Conservation (phyloP, 2,329 filamentous ascomycete genomes). For the Cercospora sp. region DNA sequence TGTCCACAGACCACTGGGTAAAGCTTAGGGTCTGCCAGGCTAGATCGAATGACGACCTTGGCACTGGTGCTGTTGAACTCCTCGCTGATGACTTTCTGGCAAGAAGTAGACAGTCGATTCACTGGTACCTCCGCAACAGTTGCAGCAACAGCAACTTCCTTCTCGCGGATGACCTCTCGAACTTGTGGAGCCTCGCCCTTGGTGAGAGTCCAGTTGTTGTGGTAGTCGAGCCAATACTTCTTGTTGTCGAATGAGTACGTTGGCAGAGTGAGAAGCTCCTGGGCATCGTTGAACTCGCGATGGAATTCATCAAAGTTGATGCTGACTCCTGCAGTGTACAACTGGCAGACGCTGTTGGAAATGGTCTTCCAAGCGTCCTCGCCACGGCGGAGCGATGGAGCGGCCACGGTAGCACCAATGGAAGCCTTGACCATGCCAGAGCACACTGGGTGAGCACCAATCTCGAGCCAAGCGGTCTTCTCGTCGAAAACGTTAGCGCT, state of each 20-base stretch:
- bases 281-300: slow-evolving; percentile 58
- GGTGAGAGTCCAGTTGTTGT: slow-evolving; percentile 69
- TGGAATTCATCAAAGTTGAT: slow-evolving; percentile 73
- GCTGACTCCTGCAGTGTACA: slow-evolving; percentile 62
- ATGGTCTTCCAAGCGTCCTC: slow-evolving; percentile 67
- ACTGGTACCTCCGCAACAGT: slow-evolving; percentile 49
- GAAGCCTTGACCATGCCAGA: slow-evolving; percentile 67
- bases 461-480: slow-evolving; percentile 69
- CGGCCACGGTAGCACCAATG: slow-evolving; percentile 57
- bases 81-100: slow-evolving; percentile 64
- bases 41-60: slow-evolving; percentile 64
- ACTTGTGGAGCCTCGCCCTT: slow-evolving; percentile 60
- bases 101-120: slow-evolving; percentile 61
- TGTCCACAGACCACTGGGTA: slow-evolving; percentile 64
- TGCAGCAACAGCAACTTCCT: slow-evolving; percentile 36
- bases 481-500: slow-evolving; percentile 61
- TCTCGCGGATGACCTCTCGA: slow-evolving; percentile 43
- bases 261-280: slow-evolving; percentile 64
- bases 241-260: slow-evolving; percentile 69
- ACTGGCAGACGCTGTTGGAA: slow-evolving; percentile 55
- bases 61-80: slow-evolving; percentile 61
- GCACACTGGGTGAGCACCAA: slow-evolving; percentile 73
- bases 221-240: slow-evolving; percentile 71
- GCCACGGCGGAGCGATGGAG: slow-evolving; percentile 62
- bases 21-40: slow-evolving; percentile 64